Evolutionary conservation across 768 basidiomycete species (phyloP).

Genomic region (Lentinula sp.): DNA sequence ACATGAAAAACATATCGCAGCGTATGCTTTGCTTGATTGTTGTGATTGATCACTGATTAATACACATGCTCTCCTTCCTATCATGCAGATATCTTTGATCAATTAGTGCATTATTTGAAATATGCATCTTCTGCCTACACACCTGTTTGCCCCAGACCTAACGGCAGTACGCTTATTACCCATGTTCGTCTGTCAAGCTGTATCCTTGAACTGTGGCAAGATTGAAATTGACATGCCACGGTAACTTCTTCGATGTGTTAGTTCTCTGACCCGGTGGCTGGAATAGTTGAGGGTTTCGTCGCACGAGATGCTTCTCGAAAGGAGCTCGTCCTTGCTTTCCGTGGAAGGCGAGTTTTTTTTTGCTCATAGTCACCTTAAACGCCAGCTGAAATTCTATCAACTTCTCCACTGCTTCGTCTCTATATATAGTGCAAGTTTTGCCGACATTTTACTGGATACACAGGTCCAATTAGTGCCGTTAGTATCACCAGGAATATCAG

Average conservation of each 20-base stretch:
- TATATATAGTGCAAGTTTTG: constrained; percentile 29
- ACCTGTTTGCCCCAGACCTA: constrained; percentile 39
- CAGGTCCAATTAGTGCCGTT: constrained; percentile 37
- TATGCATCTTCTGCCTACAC: constrained; percentile 48
- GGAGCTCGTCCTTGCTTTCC: constrained; percentile 43
- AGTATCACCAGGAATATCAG: constrained; percentile 34
- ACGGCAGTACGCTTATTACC: constrained; percentile 37
- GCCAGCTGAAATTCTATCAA: neutral
- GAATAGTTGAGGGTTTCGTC: constrained; percentile 41
- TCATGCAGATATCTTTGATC: constrained; percentile 25
- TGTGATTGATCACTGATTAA: neutral
- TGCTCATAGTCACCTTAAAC: neutral
- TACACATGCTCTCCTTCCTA: neutral
- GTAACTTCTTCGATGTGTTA: constrained; percentile 10
- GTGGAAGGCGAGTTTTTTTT: constrained; percentile 38
- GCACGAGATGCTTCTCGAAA: constrained; percentile 37
- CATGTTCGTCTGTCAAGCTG: constrained; percentile 15
- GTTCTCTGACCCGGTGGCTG: constrained; percentile 36
- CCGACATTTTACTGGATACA: constrained; percentile 36
- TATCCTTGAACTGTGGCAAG: neutral
- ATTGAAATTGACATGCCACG: neutral
- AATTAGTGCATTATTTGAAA: constrained; percentile 48
- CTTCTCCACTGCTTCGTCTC: neutral
- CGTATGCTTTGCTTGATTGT: neutral
- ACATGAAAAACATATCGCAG: neutral